Base-by-base conservation (phyloP, 768 basidiomycete species). In the Trametes punicea region DNA sequence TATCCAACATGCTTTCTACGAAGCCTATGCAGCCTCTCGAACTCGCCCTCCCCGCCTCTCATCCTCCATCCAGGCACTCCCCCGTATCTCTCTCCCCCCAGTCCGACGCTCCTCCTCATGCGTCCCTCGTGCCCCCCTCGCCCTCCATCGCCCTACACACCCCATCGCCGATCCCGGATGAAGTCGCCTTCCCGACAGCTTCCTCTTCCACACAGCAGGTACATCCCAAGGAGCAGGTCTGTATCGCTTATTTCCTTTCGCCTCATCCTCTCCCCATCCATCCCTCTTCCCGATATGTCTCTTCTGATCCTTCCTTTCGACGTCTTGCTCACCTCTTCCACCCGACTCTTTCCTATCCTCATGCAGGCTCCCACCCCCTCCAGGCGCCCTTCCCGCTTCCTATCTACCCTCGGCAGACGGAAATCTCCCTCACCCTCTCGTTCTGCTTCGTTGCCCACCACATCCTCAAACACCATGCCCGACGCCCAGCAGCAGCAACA, bases 1-100 rank as follows among this genome's bases (percentile, higher is more conserved):
- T 48, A 6, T 29, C 56, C 36, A 62, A 48, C 41, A 76, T 74
- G 75, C 69, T 76, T 56, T 72, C 72, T 34, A 65, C 74, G 13
- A 69, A 56, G 57, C 75, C 74, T 34, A 75, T 74, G 70, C 68
- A 67, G 26, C 69, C 62, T 34, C 57, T 71, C 27, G 57, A 54
- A 60, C 27, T 65, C 60, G 36, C 55, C 30, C 47, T 54, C 34
- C 63, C 57, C 54, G n/a, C 23, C 38, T 31, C 67, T 62, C 38
- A 67, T 48, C 42, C 60, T 42, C 55, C 57, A 45, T 18, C 53
- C 46, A 55, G 47, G 18, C 60, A 7, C 62, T 45, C 56, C 55
- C 52, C 47, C 30, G 26, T 59, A 40, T 31, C 59, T 18, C 62
- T 34, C 47, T 56, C 52, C 34, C 26, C 40, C 48, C 30, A 25